These are phyloP conservation scores for Scheffersomyces insectosa DNA, from an alignment of 1,139 yeast genomes.

Conservation along the genomic window DNA sequence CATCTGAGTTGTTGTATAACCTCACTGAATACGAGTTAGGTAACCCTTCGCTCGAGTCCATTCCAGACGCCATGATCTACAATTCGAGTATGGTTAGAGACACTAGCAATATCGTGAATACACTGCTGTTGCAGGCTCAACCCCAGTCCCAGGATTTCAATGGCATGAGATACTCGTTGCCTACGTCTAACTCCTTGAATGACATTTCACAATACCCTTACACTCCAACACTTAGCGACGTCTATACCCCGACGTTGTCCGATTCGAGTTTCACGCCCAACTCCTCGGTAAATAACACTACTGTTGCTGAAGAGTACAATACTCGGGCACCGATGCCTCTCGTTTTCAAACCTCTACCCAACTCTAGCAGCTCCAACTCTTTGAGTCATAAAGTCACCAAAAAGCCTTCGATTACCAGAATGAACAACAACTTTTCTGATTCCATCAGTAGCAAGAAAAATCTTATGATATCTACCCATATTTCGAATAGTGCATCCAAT, in stretches of 20 bases:
- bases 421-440: conserved; percentile 12
- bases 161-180: conserved; percentile 1
- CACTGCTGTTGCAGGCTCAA: background rate
- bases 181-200: conserved; percentile 10
- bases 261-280: conserved; percentile 23
- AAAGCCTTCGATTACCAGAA: conserved; percentile 21
- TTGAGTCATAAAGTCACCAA: conserved; percentile 19
- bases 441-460: conserved; percentile 16
- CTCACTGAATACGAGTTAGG: conserved; percentile 27
- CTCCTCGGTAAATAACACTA: conserved; percentile 12
- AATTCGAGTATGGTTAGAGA: background rate
- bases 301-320: conserved; percentile 9
- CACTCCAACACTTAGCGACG: conserved; percentile 21
- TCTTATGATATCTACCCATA: conserved; percentile 19
- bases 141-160: background rate
- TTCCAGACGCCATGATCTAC: conserved; percentile 20
- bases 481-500: conserved; percentile 10
- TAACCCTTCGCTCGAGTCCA: conserved; percentile 30
- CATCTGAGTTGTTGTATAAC: conserved; percentile 25
- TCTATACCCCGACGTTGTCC: conserved; percentile 22
- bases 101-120: background rate
- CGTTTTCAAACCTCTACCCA: conserved; percentile 14
- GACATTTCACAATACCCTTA: conserved; percentile 14
- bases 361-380: conserved; percentile 14
- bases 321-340: conserved; percentile 16